These are phyloP conservation scores for Sporothrix phasma DNA, from an alignment of 2,329 filamentous ascomycete genomes.

Conservation along the genomic window DNA sequence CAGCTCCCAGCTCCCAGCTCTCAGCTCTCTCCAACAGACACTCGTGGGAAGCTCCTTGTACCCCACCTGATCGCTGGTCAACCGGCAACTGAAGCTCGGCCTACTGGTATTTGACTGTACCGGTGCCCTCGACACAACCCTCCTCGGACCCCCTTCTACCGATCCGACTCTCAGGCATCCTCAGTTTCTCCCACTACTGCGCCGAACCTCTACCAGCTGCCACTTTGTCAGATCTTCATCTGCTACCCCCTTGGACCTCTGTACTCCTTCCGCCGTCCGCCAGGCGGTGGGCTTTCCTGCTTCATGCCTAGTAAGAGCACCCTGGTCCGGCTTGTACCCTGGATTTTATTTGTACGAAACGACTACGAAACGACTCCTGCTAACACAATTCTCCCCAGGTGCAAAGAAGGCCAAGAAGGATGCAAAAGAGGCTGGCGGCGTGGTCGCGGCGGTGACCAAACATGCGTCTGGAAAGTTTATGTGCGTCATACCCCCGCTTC, in stretches of 20 bases:
- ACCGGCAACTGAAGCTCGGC: neutral
- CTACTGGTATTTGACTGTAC: neutral
- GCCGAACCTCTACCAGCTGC: neutral
- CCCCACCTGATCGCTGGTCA: neutral
- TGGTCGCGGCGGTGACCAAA: slow-evolving; percentile 44
- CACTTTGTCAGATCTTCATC: neutral
- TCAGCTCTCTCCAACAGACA: neutral
- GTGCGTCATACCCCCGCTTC: slow-evolving; percentile 30
- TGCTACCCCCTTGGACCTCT: neutral
- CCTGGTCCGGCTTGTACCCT: neutral
- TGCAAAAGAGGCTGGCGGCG: slow-evolving; percentile 44
- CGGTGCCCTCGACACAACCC: neutral
- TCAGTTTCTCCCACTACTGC: neutral
- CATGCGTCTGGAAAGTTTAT: slow-evolving; percentile 42
- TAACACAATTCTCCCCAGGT: slow-evolving; percentile 12
- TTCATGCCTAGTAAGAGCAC: slow-evolving; percentile 20
- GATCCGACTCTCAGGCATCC: neutral
- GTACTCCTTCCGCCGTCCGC: slow-evolving; percentile 12
- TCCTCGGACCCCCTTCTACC: neutral
- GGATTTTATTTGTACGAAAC: neutral
- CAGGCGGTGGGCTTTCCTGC: slow-evolving; percentile 16
- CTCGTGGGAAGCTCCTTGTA: neutral
- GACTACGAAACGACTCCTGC: neutral
- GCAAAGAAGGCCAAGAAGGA: slow-evolving; percentile 44
- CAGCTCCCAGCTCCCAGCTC: too few relatives aligned